These are phyloP conservation scores for Aspergillus spinulosporus DNA, from an alignment of 2,329 filamentous ascomycete species.

Conservation along the genomic window DNA sequence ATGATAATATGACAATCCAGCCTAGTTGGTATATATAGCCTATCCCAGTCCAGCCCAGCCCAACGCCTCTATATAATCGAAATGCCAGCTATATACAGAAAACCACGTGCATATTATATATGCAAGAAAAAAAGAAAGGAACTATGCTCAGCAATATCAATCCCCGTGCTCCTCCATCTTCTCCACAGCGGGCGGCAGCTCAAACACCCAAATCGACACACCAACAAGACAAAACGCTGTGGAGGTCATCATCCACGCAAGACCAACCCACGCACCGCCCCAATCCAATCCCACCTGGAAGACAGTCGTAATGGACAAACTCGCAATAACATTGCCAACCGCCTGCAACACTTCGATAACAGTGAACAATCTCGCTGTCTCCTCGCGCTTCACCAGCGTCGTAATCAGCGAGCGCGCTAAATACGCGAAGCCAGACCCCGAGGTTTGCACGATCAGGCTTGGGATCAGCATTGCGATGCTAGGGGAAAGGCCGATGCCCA, in stretches of 20 bases:
- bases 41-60: background rate
- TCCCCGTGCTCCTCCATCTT: conserved; percentile 9
- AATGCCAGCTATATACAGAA: background rate
- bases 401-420: conserved; percentile 51
- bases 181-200: conserved; percentile 22
- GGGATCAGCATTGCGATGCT: conserved; percentile 45
- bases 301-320: conserved; percentile 47
- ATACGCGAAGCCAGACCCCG: conserved; percentile 51
- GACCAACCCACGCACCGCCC: conserved; percentile 50
- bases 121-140: background rate
- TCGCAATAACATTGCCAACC: conserved; percentile 50
- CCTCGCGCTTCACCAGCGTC: conserved; percentile 49
- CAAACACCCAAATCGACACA: conserved; percentile 30
- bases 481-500: conserved; percentile 50
- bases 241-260: conserved; percentile 49
- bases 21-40: too few species aligned
- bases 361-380: conserved; percentile 52
- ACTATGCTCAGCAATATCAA: background rate
- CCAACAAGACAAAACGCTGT: conserved; percentile 36
- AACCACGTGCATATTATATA: background rate
- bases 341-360: conserved; percentile 52
- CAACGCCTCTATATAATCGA: background rate
- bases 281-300: conserved; percentile 51
- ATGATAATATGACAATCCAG: too few species aligned
- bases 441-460: conserved; percentile 50